phyloP scores from a whole-genome alignment of 306 rosid genomes.

The Glycyrrhiza uralensis region DNA sequence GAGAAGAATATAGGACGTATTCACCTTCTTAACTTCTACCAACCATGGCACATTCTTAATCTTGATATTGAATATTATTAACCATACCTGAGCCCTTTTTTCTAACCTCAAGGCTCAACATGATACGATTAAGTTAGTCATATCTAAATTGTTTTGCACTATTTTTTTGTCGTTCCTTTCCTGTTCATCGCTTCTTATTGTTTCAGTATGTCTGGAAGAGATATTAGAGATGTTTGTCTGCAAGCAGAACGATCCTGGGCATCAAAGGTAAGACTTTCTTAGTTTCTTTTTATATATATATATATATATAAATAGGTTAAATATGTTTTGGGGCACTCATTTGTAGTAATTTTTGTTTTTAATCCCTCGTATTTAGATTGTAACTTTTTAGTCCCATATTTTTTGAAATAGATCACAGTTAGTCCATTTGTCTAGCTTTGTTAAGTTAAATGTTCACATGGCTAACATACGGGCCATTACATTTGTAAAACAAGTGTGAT shows the following conservation, averaged over 20 bases:
- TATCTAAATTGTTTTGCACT: not conserved
- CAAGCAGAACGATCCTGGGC: conserved; percentile 98
- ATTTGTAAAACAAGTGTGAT: too few relatives aligned
- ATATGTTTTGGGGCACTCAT: too few relatives aligned
- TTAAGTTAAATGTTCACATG: too few relatives aligned
- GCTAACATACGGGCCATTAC: too few relatives aligned
- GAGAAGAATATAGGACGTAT: not conserved
- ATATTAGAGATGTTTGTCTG: conserved; percentile 78
- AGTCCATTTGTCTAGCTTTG: too few relatives aligned
- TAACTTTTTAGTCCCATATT: too few relatives aligned
- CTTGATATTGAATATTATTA: conserved; percentile 3
- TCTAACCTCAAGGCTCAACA: not conserved
- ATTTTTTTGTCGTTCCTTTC: not conserved
- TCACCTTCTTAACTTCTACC: conserved; percentile 9
- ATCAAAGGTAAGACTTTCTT: conserved; percentile 61
- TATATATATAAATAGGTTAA: too few relatives aligned
- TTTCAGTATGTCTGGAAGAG: conserved; percentile 94
- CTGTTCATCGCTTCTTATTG: not conserved
- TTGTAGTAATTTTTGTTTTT: too few relatives aligned
- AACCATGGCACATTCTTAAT: conserved; percentile 21
- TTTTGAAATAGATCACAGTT: too few relatives aligned
- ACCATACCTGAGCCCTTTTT: not conserved
- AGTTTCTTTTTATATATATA: not conserved
- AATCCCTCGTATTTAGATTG: too few relatives aligned
- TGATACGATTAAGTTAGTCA: not conserved